Conservation (phyloP, 257 asterid species). For the Scutellaria barbata region DNA sequence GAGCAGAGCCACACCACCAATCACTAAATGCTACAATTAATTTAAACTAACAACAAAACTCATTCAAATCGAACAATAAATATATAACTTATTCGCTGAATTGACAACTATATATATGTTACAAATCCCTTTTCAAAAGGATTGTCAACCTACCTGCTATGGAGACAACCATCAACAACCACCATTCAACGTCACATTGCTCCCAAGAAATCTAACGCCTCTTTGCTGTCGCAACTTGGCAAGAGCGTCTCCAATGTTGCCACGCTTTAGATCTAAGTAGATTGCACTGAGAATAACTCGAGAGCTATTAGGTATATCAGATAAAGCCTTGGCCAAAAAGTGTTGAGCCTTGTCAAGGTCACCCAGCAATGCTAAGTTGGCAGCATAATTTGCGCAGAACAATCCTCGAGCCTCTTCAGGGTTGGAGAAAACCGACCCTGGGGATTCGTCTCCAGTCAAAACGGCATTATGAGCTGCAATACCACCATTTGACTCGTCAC, state of each 20-base stretch:
- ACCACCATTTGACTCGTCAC: conserved; percentile 58
- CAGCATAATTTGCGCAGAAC: conserved; percentile 66
- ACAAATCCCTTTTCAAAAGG: conserved; percentile 43
- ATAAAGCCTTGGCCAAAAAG: conserved; percentile 55
- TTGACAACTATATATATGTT: conserved; percentile 44
- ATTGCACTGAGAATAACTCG: conserved; percentile 66
- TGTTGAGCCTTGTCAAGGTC: conserved; percentile 65
- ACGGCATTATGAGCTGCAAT: conserved; percentile 29
- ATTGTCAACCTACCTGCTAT: conserved; percentile 45
- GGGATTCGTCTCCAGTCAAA: conserved; percentile 36
- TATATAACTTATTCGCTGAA: conserved; percentile 42
- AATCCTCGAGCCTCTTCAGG: conserved; percentile 88
- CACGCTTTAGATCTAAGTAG: conserved; percentile 69
- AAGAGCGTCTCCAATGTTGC: conserved; percentile 60
- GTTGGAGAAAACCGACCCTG: conserved; percentile 47
- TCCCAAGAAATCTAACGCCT: conserved; percentile 49
- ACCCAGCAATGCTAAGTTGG: conserved; percentile 59
- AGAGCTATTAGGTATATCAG: conserved; percentile 52
- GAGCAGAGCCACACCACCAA: conserved; percentile 46
- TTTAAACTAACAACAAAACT: conserved; percentile 35
- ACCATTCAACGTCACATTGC: conserved; percentile 43
- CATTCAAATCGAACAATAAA: conserved; percentile 11
- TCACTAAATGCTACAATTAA: conserved; percentile 44
- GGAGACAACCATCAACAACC: conserved; percentile 47
- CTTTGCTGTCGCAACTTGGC: conserved; percentile 61